Evolutionary conservation across 2,329 filamentous ascomycete species (phyloP), one percentile per base, ranked within the genome.

Genomic region (Ophiostoma ulmi): DNA sequence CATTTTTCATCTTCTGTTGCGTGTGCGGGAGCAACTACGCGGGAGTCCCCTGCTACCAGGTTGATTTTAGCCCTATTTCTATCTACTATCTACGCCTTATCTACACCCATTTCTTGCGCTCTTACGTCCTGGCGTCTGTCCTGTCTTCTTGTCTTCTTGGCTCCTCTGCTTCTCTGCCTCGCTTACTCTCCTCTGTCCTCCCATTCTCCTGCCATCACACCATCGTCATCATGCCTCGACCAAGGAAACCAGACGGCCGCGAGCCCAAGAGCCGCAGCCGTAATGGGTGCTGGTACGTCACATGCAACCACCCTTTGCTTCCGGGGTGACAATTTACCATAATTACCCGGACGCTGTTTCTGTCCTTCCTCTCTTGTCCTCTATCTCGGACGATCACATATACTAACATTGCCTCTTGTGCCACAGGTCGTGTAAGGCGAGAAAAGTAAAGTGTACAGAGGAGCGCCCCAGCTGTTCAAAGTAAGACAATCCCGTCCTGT

Each of bases 371-470:
- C n/a, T 17, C 61, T 35, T 65, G 31, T 38, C 35, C 35, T 36
- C n/a, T 65, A 36, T 65, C 63, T 39, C n/a, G 20, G 35, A 22
- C 35, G 26, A 36, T 64, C 14, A 1, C 7, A n/a, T 13, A 39
- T 22, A 26, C 63, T 22, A 7, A 58, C 38, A 39, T n/a, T 64
- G 22, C 17, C 63, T 39, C 17, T 8, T 39, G 36, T 65, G 63
- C 36, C 6, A 31, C 65, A 92, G 90, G 90, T 90, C 90, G 14
- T 94, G 91, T 81, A 94, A 94, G 81, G 86, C 86, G 73, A 86
- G 90, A 72, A 94, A 81, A 73, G 79, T 81, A 73, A 94, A 94
- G 82, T 94, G 91, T 80, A 91, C 90, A 73, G 92, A 94, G 78
- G 89, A 91, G 77, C 90, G 90, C 74, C 91, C 92, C 17, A 80